Conservation (phyloP, 495 filamentous ascomycete species). For the Trypethelium eluteriae region DNA sequence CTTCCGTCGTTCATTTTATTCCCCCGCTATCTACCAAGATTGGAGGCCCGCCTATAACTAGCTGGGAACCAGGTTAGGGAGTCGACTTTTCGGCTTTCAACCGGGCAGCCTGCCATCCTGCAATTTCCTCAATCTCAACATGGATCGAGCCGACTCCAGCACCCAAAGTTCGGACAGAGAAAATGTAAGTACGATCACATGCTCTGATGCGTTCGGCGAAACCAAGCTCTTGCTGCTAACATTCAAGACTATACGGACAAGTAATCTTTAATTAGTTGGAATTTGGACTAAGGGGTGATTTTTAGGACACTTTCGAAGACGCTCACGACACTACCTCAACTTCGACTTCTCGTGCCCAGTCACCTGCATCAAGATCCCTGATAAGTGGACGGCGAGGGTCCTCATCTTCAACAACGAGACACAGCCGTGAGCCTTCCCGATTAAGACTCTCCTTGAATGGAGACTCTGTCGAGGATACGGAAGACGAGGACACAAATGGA, state of each 20-base stretch:
- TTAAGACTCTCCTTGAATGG: conserved; percentile 4
- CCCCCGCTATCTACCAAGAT: background rate
- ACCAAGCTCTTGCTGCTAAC: background rate
- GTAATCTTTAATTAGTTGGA: background rate
- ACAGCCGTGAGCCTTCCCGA: conserved; percentile 8
- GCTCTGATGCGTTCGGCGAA: background rate
- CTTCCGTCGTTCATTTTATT: background rate
- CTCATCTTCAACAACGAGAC: conserved; percentile 28
- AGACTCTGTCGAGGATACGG: background rate
- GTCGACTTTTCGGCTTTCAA: background rate
- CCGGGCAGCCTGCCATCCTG: background rate
- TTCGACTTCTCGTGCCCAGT: conserved; percentile 6
- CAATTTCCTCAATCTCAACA: background rate
- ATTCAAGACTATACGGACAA: background rate
- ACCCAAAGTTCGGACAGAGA: background rate
- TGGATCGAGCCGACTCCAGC: background rate
- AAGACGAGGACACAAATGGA: background rate
- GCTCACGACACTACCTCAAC: conserved; percentile 50
- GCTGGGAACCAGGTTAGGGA: background rate
- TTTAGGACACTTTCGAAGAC: conserved; percentile 71
- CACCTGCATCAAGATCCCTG: conserved; percentile 9
- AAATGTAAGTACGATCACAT: conserved; percentile 7
- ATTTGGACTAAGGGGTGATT: background rate
- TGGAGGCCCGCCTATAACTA: background rate
- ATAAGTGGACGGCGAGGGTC: conserved; percentile 18